Evolutionary conservation across 306 rosid genomes (phyloP).

Genomic region (Gastrolobium villosum): DNA sequence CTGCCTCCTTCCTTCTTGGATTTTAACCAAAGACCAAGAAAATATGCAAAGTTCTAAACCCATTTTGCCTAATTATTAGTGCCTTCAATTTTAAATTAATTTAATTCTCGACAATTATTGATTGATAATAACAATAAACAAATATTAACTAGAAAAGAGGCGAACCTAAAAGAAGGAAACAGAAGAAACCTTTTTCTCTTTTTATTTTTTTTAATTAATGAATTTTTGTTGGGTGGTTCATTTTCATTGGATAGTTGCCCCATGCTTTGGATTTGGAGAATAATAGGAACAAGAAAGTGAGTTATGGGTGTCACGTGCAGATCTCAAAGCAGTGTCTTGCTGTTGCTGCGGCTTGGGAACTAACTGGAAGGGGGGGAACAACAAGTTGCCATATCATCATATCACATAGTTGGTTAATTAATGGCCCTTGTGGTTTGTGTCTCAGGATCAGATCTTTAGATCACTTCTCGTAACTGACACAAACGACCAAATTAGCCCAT

Average conservation of each 20-base stretch:
- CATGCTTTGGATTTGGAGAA: conserved; percentile 49
- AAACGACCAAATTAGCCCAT: conserved; percentile 43
- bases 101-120: not conserved
- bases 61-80: not conserved
- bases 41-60: not conserved
- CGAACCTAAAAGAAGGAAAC: not conserved
- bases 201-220: not conserved
- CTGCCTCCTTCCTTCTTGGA: conserved; percentile 14
- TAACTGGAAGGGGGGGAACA: not conserved
- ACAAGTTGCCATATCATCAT: conserved; percentile 20
- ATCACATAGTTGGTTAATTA: not conserved
- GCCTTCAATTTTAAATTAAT: not conserved
- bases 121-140: not conserved
- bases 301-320: conserved; percentile 74
- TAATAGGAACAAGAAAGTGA: conserved; percentile 39
- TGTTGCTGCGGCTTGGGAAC: conserved; percentile 16
- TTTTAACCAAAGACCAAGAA: not conserved
- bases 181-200: not conserved
- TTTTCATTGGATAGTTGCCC: conserved; percentile 45
- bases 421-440: not conserved
- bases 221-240: not conserved
- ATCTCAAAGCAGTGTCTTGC: conserved; percentile 4
- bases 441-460: not conserved
- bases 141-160: not conserved
- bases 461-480: conserved; percentile 27